Conservation (phyloP, 257 asterid genomes). For the Solanum pimpinellifolium region DNA sequence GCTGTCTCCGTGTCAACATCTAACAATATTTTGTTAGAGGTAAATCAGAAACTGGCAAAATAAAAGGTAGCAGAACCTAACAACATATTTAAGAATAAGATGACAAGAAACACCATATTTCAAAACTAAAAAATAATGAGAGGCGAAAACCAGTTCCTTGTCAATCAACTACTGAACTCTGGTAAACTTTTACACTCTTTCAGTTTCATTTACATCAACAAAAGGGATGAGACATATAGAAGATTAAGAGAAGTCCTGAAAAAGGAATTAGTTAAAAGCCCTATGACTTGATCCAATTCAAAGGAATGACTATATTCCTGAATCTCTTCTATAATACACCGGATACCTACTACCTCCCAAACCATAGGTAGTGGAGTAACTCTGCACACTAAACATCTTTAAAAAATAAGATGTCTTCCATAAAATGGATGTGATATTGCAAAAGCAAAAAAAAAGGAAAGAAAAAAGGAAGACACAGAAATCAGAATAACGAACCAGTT, state of each 20-base stretch:
- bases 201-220: neutral
- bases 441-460: neutral
- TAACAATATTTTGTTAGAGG: slow-evolving; percentile 1
- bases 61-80: neutral
- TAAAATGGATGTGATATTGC: neutral
- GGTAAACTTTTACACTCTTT: neutral
- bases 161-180: neutral
- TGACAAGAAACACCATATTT: neutral
- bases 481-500: slow-evolving; percentile 31
- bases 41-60: neutral
- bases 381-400: neutral
- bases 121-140: neutral
- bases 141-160: neutral
- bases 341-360: neutral
- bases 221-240: neutral
- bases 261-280: neutral
- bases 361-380: neutral
- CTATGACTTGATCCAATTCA: neutral
- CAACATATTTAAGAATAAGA: neutral
- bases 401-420: neutral
- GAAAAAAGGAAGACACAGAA: no score
- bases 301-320: neutral
- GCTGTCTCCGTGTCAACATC: slow-evolving; percentile 48
- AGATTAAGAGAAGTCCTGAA: neutral
- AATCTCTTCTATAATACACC: neutral